Evolutionary conservation across 2,329 filamentous ascomycete genomes (phyloP).

Genomic region (Epichloe hybrida): DNA sequence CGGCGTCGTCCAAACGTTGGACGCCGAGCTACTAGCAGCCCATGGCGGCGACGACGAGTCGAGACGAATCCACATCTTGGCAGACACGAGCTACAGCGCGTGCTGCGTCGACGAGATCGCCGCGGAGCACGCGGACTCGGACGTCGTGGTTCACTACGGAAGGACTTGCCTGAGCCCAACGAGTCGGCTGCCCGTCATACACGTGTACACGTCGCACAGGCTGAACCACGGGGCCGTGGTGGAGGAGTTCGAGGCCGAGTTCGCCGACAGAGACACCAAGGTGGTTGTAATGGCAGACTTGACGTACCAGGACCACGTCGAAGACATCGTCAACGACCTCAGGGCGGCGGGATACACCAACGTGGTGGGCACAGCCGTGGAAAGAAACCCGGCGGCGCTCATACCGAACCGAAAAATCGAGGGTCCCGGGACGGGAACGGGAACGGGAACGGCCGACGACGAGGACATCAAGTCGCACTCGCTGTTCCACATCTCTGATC

Average conservation of each 20-base stretch:
- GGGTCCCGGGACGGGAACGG: slow-evolving; percentile 15
- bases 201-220: slow-evolving; percentile 69
- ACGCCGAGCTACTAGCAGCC: slow-evolving; percentile 14
- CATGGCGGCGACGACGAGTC: background rate
- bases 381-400: slow-evolving; percentile 63
- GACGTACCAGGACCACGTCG: slow-evolving; percentile 67
- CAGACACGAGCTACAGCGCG: slow-evolving; percentile 90
- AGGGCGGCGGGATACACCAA: slow-evolving; percentile 51
- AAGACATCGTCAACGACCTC: slow-evolving; percentile 40
- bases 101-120: slow-evolving; percentile 97
- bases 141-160: slow-evolving; percentile 90
- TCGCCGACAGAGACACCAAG: slow-evolving; percentile 47
- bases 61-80: slow-evolving; percentile 62
- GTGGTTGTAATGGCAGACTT: slow-evolving; percentile 81
- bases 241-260: slow-evolving; percentile 52
- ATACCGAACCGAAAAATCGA: slow-evolving; percentile 70
- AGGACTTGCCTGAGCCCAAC: slow-evolving; percentile 86
- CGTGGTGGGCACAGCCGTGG: slow-evolving; percentile 55
- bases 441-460: slow-evolving; percentile 19
- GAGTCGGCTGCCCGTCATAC: slow-evolving; percentile 71
- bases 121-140: slow-evolving; percentile 81
- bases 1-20: slow-evolving; percentile 52
- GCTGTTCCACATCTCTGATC: slow-evolving; percentile 74
- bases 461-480: slow-evolving; percentile 48
- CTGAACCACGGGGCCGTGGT: slow-evolving; percentile 48